phyloP scores from a whole-genome alignment of 306 rosid species.

The Glycyrrhiza uralensis region DNA sequence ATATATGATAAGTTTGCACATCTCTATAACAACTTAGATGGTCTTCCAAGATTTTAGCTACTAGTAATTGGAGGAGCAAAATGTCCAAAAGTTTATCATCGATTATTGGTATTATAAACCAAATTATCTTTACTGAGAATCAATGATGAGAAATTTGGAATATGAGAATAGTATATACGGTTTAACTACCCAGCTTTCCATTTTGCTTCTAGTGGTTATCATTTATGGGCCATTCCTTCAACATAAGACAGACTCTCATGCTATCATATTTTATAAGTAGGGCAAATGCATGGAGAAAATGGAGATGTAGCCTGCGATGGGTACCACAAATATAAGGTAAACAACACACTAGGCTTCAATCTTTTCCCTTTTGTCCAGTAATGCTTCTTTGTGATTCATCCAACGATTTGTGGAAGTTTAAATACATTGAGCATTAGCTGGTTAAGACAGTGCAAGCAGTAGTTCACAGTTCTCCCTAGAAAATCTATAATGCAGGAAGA shows the following conservation, averaged over 20 bases:
- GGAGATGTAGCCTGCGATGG: constrained; percentile 60
- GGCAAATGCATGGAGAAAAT: constrained; percentile 32
- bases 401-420: neutral
- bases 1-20: too few species aligned
- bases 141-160: neutral
- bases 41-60: too few species aligned
- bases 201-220: neutral
- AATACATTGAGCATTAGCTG: neutral
- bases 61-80: too few species aligned
- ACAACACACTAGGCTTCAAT: neutral
- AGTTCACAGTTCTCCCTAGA: neutral
- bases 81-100: too few species aligned
- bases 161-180: too few species aligned
- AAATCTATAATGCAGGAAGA: constrained; percentile 58
- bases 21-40: too few species aligned
- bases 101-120: too few species aligned
- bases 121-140: too few species aligned
- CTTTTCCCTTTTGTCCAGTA: neutral
- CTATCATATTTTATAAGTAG: constrained; percentile 19
- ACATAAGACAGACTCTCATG: neutral
- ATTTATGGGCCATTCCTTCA: neutral
- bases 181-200: too few species aligned
- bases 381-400: neutral
- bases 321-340: constrained; percentile 69
- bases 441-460: neutral